phyloP scores from a whole-genome alignment of 306 rosid species.

The Vigna reflexopilosa region DNA sequence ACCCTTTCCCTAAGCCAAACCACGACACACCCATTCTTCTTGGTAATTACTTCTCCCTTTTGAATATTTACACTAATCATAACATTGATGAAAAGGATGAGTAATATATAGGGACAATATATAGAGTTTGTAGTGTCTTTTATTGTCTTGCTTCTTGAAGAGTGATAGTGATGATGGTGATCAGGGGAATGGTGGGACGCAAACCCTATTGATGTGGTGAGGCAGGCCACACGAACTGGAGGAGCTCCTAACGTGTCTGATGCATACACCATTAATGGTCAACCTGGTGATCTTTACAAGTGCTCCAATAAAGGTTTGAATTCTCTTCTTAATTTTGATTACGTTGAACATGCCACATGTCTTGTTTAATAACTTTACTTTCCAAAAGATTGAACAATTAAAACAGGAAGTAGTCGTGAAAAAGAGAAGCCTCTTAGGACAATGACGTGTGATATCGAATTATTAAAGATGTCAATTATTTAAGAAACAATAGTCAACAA shows the following conservation, averaged over 20 bases:
- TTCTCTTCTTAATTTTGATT: conserved; percentile 19
- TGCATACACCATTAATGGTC: conserved; percentile 92
- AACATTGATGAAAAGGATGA: conserved; percentile 35
- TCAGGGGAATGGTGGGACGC: conserved; percentile 98
- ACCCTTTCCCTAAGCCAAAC: conserved; percentile 79
- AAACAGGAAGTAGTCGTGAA: neutral
- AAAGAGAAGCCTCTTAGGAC: neutral
- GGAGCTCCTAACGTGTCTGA: conserved; percentile 81
- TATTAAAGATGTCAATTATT: conserved; percentile 22
- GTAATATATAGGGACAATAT: neutral
- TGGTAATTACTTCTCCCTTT: conserved; percentile 49
- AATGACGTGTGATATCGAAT: conserved; percentile 3
- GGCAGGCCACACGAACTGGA: conserved; percentile 73
- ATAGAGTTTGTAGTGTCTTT: neutral
- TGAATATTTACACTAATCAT: conserved; percentile 10
- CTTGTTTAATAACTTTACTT: conserved; percentile 18
- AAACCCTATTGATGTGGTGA: conserved; percentile 79
- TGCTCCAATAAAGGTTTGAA: conserved; percentile 78
- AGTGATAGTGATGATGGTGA: conserved; percentile 7
- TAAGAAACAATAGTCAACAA: neutral
- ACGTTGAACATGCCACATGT: conserved; percentile 17
- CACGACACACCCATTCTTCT: conserved; percentile 71
- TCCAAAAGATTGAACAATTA: conserved; percentile 10
- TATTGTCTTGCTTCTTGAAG: conserved; percentile 3
- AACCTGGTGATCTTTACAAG: conserved; percentile 92